phyloP scores from a whole-genome alignment of 345 rosid genomes.

The Citropsis articulata region DNA sequence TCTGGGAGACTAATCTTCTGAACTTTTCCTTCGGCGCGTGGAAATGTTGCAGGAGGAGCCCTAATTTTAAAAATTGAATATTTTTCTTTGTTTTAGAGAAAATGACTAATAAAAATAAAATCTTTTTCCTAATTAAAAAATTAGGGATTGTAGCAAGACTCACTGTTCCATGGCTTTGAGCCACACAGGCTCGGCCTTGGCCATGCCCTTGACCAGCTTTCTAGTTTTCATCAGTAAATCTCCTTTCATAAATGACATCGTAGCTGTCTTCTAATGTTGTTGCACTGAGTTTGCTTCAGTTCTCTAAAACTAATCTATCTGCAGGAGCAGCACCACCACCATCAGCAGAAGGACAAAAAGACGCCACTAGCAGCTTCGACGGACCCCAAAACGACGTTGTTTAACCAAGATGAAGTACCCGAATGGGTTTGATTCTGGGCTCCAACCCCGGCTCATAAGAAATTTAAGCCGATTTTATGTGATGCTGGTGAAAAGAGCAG shows the following conservation, averaged over 20 bases:
- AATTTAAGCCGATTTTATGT: too few species aligned
- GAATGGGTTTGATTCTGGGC: not conserved
- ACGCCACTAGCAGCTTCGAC: too few species aligned
- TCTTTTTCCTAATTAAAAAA: not conserved
- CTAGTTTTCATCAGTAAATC: slow-evolving; percentile 68
- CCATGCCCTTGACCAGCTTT: slow-evolving; percentile 85
- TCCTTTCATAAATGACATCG: slow-evolving; percentile 87
- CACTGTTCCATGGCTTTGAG: slow-evolving; percentile 93
- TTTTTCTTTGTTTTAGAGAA: not conserved
- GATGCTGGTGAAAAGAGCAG: too few species aligned
- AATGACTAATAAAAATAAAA: not conserved
- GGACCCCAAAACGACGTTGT: too few species aligned
- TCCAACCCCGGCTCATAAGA: not conserved
- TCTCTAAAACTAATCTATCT: too few species aligned
- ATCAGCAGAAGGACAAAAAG: too few species aligned
- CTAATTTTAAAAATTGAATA: slow-evolving; percentile 19
- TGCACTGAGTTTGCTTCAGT: too few species aligned
- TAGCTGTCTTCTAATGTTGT: slow-evolving; percentile 7
- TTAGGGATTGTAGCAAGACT: slow-evolving; percentile 24
- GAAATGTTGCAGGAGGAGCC: slow-evolving; percentile 78
- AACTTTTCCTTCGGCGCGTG: slow-evolving; percentile 62
- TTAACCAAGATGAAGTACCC: too few species aligned
- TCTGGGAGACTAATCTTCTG: slow-evolving; percentile 74
- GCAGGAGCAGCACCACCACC: too few species aligned
- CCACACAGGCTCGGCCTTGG: slow-evolving; percentile 73